phyloP scores from a whole-genome alignment of 495 filamentous ascomycete genomes.

The Staphylotrichum tortipilum region DNA sequence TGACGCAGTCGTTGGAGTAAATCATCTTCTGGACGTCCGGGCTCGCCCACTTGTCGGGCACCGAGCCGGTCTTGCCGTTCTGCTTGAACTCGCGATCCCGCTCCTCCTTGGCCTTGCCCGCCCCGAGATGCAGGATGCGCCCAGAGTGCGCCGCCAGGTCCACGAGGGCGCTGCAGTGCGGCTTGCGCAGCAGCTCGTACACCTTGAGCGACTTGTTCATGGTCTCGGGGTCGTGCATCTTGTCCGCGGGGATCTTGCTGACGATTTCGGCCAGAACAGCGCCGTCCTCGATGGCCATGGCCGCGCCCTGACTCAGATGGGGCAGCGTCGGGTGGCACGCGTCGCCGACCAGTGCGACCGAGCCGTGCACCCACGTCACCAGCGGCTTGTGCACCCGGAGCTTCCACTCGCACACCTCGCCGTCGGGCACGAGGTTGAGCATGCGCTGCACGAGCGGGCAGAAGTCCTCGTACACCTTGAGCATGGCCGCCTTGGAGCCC shows the following conservation, averaged over 20 bases:
- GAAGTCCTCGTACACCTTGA: conserved; percentile 60
- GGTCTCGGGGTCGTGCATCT: conserved; percentile 38
- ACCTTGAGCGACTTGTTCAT: conserved; percentile 58
- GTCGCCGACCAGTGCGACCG: conserved; percentile 65
- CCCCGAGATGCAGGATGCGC: conserved; percentile 61
- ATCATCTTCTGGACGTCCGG: conserved; percentile 70
- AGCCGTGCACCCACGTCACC: conserved; percentile 59
- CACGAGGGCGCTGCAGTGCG: conserved; percentile 59
- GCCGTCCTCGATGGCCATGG: conserved; percentile 77
- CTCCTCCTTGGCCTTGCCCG: conserved; percentile 66
- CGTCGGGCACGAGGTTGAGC: conserved; percentile 70
- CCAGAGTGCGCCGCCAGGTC: conserved; percentile 61
- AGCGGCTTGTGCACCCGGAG: conserved; percentile 61
- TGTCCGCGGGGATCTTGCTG: conserved; percentile 39
- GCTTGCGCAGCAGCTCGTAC: conserved; percentile 66
- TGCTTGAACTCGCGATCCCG: conserved; percentile 62
- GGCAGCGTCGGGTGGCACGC: conserved; percentile 74
- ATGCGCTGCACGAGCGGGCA: conserved; percentile 63
- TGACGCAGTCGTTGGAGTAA: conserved; percentile 60
- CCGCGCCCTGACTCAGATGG: conserved; percentile 70
- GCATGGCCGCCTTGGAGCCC: conserved; percentile 59
- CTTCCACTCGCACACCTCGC: conserved; percentile 76
- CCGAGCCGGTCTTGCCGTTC: conserved; percentile 46
- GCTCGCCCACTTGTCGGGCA: conserved; percentile 72
- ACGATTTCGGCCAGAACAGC: conserved; percentile 63